Percentiles rank a stretch among this genome's conserved stretches.
phyloP scores from a whole-genome alignment of 176 grass and related monocot species.

The Musa beccarii region DNA sequence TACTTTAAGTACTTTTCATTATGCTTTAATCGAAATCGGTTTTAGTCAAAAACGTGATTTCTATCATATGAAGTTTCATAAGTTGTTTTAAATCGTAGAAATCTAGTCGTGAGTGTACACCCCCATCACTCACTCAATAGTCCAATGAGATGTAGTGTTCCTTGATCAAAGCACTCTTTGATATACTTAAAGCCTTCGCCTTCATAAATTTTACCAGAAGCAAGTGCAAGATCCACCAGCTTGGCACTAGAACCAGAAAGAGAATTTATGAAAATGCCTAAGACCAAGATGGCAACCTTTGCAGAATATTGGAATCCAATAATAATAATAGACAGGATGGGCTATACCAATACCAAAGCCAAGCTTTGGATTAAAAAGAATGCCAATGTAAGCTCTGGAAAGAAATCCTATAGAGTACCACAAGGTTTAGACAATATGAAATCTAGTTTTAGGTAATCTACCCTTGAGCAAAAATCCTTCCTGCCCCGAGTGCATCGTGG shows the following conservation, averaged over 20 bases:
- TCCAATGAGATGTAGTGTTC: constrained; percentile 84
- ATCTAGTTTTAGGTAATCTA: constrained; percentile 25
- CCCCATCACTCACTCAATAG: constrained; percentile 96
- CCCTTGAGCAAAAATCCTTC: constrained; percentile 84
- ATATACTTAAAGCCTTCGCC: constrained; percentile 88
- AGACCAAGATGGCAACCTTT: background rate
- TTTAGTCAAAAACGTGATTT: too few relatives aligned
- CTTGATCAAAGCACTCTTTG: constrained; percentile 64
- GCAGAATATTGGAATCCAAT: background rate
- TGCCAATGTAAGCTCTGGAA: background rate
- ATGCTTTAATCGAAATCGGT: too few relatives aligned
- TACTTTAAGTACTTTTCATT: too few relatives aligned
- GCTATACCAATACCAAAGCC: background rate
- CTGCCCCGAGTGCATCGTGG: constrained; percentile 93
- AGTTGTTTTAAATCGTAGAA: too few relatives aligned
- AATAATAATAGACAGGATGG: background rate
- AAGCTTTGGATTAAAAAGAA: background rate
- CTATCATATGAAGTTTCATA: too few relatives aligned
- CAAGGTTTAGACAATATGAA: background rate
- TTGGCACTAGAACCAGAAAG: constrained; percentile 43
- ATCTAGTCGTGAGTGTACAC: constrained; percentile 85
- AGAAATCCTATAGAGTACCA: background rate
- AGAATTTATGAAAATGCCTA: background rate
- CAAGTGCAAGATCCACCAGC: constrained; percentile 83
- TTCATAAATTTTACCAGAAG: constrained; percentile 69